Conservation (phyloP, 176 grass and related monocot genomes). For the Oryza longistaminata region DNA sequence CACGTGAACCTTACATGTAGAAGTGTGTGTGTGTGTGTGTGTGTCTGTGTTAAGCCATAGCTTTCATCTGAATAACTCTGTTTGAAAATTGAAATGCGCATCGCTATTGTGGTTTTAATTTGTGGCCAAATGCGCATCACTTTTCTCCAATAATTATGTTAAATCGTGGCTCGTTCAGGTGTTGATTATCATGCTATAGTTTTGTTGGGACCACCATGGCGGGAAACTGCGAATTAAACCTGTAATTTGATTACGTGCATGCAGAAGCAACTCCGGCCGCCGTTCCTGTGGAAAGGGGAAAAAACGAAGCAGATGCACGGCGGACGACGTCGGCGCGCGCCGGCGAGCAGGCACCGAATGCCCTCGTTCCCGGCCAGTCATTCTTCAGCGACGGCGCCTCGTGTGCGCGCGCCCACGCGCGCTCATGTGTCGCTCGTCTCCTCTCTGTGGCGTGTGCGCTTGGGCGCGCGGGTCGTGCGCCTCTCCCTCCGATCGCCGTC, state of each 20-base stretch:
- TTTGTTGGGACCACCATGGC: not conserved
- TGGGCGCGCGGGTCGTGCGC: too few relatives aligned
- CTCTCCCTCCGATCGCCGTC: too few relatives aligned
- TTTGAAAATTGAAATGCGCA: not conserved
- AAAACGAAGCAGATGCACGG: too few relatives aligned
- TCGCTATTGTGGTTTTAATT: not conserved
- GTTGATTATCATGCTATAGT: not conserved
- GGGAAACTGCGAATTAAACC: not conserved
- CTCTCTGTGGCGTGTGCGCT: too few relatives aligned
- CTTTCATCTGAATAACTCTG: constrained; percentile 3
- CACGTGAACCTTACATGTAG: not conserved
- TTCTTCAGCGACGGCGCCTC: too few relatives aligned
- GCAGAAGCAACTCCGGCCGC: constrained; percentile 59
- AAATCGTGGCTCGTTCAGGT: not conserved
- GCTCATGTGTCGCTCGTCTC: too few relatives aligned
- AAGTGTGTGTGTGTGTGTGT: not conserved
- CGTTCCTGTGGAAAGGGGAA: too few relatives aligned
- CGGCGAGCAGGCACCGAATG: not conserved
- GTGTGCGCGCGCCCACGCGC: too few relatives aligned
- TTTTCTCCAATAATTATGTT: not conserved
- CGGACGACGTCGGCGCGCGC: not conserved
- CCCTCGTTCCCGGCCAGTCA: too few relatives aligned
- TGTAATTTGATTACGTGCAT: not conserved
- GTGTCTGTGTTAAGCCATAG: not conserved
- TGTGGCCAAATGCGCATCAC: not conserved